Percentiles rank a stretch among this genome's conserved stretches.
phyloP scores from a whole-genome alignment of 73 alveolate species.

The Paramecium caudatum region DNA sequence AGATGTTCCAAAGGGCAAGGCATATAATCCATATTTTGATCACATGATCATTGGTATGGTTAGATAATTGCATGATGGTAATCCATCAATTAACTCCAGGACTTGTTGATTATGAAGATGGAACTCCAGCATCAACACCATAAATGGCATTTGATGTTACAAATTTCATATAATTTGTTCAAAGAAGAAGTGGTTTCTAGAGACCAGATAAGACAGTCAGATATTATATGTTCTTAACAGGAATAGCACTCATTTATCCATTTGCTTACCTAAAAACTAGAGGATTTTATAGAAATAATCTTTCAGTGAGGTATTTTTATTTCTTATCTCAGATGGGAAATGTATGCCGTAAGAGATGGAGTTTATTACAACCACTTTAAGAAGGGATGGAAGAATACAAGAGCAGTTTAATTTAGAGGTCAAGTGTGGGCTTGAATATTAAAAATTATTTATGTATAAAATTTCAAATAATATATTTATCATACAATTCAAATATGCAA shows the following conservation, averaged over 20 bases:
- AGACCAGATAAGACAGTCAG: slow-evolving; percentile 76
- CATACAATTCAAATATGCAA: neutral
- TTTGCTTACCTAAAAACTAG: slow-evolving; percentile 74
- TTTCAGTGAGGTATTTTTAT: slow-evolving; percentile 47
- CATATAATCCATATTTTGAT: slow-evolving; percentile 95
- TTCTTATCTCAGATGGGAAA: slow-evolving; percentile 72
- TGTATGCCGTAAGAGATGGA: slow-evolving; percentile 79
- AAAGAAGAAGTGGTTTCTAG: slow-evolving; percentile 81
- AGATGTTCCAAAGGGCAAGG: slow-evolving; percentile 96
- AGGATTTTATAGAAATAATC: slow-evolving; percentile 75
- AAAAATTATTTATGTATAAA: neutral
- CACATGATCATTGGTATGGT: slow-evolving; percentile 97
- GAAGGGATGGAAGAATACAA: slow-evolving; percentile 70
- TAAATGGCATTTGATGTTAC: slow-evolving; percentile 98
- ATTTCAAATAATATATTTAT: neutral
- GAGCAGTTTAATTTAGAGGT: slow-evolving; percentile 78
- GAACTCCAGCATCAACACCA: slow-evolving; percentile 97
- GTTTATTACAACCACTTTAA: slow-evolving; percentile 77
- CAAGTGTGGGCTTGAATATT: slow-evolving; percentile 74
- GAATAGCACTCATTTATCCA: slow-evolving; percentile 62
- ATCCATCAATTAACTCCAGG: neutral
- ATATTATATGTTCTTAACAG: slow-evolving; percentile 76
- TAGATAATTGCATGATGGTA: slow-evolving; percentile 93
- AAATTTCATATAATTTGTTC: slow-evolving; percentile 87
- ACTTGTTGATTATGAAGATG: slow-evolving; percentile 94